These are phyloP conservation scores for Tripterygium wilfordii DNA, from an alignment of 177 flowering plant genomes.

Conservation along the genomic window DNA sequence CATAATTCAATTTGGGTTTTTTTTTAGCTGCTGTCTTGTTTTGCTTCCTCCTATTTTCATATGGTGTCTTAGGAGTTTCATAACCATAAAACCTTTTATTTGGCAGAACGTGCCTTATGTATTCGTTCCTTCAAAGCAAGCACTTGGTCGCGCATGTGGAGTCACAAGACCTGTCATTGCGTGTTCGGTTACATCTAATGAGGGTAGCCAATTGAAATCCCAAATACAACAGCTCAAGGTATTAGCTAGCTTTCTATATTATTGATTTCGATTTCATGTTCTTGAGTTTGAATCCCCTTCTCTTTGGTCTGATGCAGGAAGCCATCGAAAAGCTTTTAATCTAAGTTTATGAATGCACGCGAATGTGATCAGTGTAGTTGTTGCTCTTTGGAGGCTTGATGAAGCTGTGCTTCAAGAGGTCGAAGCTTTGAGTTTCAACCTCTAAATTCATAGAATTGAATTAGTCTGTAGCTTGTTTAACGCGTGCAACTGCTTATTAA, in stretches of 20 bases:
- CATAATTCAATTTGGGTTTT: too few relatives aligned
- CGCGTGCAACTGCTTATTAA: too few relatives aligned
- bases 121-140: conserved; percentile 89
- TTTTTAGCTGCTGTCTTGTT: too few relatives aligned
- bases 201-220: conserved; percentile 76
- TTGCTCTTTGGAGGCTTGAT: conserved; percentile 18
- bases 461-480: too few relatives aligned
- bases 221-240: conserved; percentile 89
- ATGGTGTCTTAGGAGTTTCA: too few relatives aligned
- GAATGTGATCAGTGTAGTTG: conserved; percentile 51
- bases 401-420: too few relatives aligned
- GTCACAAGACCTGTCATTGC: conserved; percentile 83
- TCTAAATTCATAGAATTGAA: too few relatives aligned
- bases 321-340: conserved; percentile 86
- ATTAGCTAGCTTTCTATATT: neutral
- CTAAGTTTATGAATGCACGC: conserved; percentile 28
- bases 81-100: neutral
- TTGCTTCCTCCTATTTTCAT: too few relatives aligned
- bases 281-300: neutral
- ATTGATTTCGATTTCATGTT: neutral
- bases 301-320: conserved; percentile 36
- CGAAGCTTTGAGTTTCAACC: too few relatives aligned
- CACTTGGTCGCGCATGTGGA: conserved; percentile 86
- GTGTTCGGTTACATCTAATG: conserved; percentile 75
- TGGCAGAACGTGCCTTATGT: conserved; percentile 90